Conservation (phyloP, 2,329 filamentous ascomycete genomes). For the Cryphonectria nitschkei region DNA sequence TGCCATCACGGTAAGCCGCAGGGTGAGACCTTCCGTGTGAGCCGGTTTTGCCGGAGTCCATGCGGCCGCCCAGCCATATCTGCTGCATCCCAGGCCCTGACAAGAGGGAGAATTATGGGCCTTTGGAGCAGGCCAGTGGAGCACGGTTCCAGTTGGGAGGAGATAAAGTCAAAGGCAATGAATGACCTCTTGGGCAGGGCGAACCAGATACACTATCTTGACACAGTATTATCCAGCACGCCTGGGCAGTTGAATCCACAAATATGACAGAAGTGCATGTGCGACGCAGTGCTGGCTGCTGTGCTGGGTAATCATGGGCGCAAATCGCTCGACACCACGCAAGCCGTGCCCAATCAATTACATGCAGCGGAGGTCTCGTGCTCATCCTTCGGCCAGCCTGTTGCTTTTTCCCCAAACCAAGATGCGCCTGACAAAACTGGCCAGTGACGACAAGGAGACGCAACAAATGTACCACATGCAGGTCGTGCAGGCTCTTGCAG, state of each 20-base stretch:
- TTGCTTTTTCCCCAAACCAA: slow-evolving; percentile 5
- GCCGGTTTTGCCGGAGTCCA: slow-evolving; percentile 10
- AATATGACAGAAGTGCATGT: slow-evolving; percentile 9
- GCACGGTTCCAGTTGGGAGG: slow-evolving; percentile 1
- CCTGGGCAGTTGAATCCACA: slow-evolving; percentile 13
- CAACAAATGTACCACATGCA: neutral
- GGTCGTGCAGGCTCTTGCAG: neutral
- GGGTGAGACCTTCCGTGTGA: slow-evolving; percentile 25
- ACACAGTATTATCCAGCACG: slow-evolving; percentile 13
- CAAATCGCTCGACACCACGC: slow-evolving; percentile 1
- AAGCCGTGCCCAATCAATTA: slow-evolving; percentile 10
- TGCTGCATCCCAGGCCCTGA: slow-evolving; percentile 17
- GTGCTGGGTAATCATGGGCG: slow-evolving; percentile 17
- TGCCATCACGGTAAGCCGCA: slow-evolving; percentile 10
- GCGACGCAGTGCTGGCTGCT: slow-evolving; percentile 11
- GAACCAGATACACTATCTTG: slow-evolving; percentile 14
- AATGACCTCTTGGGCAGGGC: neutral
- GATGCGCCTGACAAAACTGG: neutral
- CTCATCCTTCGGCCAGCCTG: slow-evolving; percentile 2
- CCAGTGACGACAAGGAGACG: neutral
- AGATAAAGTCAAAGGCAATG: neutral
- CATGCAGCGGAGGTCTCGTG: slow-evolving; percentile 19
- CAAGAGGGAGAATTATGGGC: slow-evolving; percentile 12
- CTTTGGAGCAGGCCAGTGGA: slow-evolving; percentile 10
- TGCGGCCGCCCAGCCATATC: slow-evolving; percentile 15